A percentile compares a stretch with the other conserved stretches of the same genome.
Evolutionary conservation across 495 filamentous ascomycete genomes (phyloP).

Genomic region (Penicillium waksmanii): DNA sequence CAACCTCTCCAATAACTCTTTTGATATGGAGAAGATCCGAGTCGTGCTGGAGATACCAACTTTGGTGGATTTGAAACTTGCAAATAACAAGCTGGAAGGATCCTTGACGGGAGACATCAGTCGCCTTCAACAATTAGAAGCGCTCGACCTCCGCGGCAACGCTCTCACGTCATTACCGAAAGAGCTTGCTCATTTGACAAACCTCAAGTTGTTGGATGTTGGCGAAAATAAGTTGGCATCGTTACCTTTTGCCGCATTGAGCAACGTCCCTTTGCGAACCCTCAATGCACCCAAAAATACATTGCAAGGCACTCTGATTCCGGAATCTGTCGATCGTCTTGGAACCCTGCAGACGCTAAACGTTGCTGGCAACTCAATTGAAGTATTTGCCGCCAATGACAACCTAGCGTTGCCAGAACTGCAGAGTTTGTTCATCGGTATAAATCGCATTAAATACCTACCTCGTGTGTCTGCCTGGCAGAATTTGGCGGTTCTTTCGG

Average conservation of each 20-base stretch:
- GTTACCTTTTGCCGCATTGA: conserved; percentile 70
- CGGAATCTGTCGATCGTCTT: conserved; percentile 57
- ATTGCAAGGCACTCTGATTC: conserved; percentile 72
- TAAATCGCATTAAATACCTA: conserved; percentile 74
- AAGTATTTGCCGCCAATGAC: conserved; percentile 52
- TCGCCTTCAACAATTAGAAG: conserved; percentile 68
- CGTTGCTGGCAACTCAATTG: conserved; percentile 73
- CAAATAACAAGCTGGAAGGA: conserved; percentile 75
- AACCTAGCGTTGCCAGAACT: conserved; percentile 68
- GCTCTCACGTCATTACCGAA: conserved; percentile 74
- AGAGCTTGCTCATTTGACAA: conserved; percentile 62
- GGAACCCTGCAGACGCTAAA: conserved; percentile 72
- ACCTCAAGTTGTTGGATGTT: conserved; percentile 75
- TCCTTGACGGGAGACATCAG: conserved; percentile 59
- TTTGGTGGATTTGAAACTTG: conserved; percentile 79
- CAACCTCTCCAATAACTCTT: conserved; percentile 83
- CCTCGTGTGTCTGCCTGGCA: conserved; percentile 74
- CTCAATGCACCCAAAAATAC: conserved; percentile 79
- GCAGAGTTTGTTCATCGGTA: conserved; percentile 70
- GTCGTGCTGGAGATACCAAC: conserved; percentile 69
- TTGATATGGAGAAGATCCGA: conserved; percentile 70
- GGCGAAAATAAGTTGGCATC: conserved; percentile 72
- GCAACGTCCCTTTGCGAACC: conserved; percentile 70
- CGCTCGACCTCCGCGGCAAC: conserved; percentile 82
- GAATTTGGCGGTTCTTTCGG: conserved; percentile 69